Conservation (phyloP, 208 protist species). For the Herpetomonas muscarum region DNA sequence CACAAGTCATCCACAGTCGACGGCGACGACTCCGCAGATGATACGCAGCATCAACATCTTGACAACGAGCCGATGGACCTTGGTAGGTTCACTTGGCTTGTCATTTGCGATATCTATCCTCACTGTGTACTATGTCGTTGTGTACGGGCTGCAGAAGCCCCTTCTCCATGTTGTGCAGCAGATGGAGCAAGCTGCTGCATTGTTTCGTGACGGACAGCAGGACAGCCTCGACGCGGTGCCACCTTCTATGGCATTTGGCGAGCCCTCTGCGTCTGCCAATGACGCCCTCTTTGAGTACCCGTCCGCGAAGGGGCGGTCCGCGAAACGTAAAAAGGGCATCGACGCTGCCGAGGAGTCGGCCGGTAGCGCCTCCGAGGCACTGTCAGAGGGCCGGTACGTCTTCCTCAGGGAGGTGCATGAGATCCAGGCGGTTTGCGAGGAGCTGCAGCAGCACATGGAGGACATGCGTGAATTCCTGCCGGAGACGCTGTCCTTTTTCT, state of each 20-base stretch:
- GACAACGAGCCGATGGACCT: too few relatives aligned
- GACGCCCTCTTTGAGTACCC: too few relatives aligned
- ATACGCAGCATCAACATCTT: not conserved
- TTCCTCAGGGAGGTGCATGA: conserved; percentile 9
- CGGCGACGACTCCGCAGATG: not conserved
- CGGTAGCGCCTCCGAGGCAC: too few relatives aligned
- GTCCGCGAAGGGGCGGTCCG: too few relatives aligned
- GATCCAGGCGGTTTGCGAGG: conserved; percentile 1
- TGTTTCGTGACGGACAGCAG: too few relatives aligned
- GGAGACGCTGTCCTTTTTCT: conserved; percentile 4
- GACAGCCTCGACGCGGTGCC: too few relatives aligned
- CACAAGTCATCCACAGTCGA: too few relatives aligned
- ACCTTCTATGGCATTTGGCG: too few relatives aligned
- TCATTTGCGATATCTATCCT: not conserved
- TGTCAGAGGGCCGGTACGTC: too few relatives aligned
- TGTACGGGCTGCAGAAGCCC: conserved; percentile 7
- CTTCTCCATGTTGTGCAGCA: conserved; percentile 12
- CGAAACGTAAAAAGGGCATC: too few relatives aligned
- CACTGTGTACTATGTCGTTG: conserved; percentile 10
- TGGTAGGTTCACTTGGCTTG: not conserved
- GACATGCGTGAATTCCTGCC: conserved; percentile 14
- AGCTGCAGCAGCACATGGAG: conserved; percentile 8
- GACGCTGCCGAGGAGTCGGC: too few relatives aligned
- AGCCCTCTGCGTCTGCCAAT: too few relatives aligned
- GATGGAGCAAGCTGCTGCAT: conserved; percentile 9